phyloP scores from a whole-genome alignment of 768 basidiomycete genomes.

The Dacryopinax primogenitus region DNA sequence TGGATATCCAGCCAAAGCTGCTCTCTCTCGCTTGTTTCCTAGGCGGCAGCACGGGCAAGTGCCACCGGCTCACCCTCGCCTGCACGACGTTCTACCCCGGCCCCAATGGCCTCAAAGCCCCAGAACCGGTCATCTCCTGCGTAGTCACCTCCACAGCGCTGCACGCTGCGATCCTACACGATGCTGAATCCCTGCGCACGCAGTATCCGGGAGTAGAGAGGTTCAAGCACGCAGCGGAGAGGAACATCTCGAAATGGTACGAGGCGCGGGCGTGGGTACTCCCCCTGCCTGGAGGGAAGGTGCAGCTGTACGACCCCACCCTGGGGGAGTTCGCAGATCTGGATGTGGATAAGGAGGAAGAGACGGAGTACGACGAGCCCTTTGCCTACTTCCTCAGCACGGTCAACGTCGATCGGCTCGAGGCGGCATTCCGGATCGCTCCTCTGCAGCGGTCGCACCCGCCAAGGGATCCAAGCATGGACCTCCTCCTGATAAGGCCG shows the following conservation, averaged over 20 bases:
- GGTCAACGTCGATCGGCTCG: conserved; percentile 73
- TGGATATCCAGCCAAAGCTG: conserved; percentile 10
- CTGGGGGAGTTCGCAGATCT: conserved; percentile 40
- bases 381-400: conserved; percentile 79
- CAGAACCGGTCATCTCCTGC: conserved; percentile 37
- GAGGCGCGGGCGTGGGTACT: conserved; percentile 44
- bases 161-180: conserved; percentile 72
- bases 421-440: conserved; percentile 64
- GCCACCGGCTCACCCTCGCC: conserved; percentile 40
- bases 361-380: conserved; percentile 50
- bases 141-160: conserved; percentile 79
- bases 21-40: conserved; percentile 2
- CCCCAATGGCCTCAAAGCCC: conserved; percentile 17
- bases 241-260: conserved; percentile 66
- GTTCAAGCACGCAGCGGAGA: conserved; percentile 72
- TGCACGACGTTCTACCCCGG: conserved; percentile 32
- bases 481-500: conserved; percentile 68
- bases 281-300: conserved; percentile 31
- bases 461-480: conserved; percentile 36
- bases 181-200: conserved; percentile 62
- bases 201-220: conserved; percentile 65
- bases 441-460: conserved; percentile 44
- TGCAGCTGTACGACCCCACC: conserved; percentile 50
- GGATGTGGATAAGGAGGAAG: conserved; percentile 27
- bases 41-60: neutral